phyloP scores from a whole-genome alignment of 768 basidiomycete species.

The Rhodocollybia butyracea region DNA sequence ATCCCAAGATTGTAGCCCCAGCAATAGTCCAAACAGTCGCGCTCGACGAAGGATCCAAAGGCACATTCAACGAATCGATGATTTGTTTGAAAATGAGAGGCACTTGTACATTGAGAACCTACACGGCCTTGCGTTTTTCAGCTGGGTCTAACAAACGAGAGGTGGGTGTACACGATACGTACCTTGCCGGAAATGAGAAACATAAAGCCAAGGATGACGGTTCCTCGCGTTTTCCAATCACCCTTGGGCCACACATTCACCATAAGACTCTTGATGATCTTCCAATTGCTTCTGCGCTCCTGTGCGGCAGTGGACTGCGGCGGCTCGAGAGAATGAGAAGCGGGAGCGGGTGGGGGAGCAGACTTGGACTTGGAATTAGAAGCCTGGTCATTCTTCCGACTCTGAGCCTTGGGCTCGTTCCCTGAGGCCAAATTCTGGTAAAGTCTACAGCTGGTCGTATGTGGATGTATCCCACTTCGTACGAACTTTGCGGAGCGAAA shows the following conservation, averaged over 20 bases:
- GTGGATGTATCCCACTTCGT: background rate
- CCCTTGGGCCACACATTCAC: conserved; percentile 90
- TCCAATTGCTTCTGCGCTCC: conserved; percentile 81
- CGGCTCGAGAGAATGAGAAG: background rate
- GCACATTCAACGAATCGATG: conserved; percentile 86
- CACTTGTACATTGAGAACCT: conserved; percentile 98
- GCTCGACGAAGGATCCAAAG: conserved; percentile 56
- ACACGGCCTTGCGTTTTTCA: background rate
- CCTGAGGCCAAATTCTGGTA: background rate
- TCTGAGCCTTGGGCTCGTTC: background rate
- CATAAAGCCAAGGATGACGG: conserved; percentile 80
- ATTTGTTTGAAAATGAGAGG: conserved; percentile 92
- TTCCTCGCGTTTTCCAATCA: conserved; percentile 76
- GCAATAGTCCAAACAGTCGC: conserved; percentile 85
- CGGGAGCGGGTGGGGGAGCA: background rate
- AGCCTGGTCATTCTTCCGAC: background rate
- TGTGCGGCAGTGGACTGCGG: conserved; percentile 15
- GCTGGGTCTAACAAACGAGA: background rate
- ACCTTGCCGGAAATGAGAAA: conserved; percentile 88
- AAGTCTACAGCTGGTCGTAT: background rate
- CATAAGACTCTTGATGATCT: conserved; percentile 77
- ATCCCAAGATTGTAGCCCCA: conserved; percentile 87
- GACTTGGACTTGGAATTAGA: too few relatives aligned
- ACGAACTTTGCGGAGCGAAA: background rate
- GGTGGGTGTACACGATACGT: conserved; percentile 13